phyloP scores from a whole-genome alignment of 23 red algal species.

The Gracilaria gracilis region DNA sequence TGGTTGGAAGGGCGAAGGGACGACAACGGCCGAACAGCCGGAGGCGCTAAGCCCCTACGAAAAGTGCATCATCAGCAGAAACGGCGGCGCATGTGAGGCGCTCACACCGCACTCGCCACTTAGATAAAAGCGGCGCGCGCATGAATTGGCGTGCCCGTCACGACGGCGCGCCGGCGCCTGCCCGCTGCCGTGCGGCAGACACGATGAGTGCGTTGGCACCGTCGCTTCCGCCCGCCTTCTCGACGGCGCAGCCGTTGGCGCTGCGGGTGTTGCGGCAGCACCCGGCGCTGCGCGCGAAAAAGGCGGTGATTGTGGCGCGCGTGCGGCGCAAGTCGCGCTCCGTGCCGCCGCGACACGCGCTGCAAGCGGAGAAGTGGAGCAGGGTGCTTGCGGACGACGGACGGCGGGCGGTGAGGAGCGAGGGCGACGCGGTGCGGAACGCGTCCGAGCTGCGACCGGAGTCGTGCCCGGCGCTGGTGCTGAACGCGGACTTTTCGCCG shows the following conservation, averaged over 20 bases:
- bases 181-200: background rate
- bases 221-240: background rate
- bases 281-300: background rate
- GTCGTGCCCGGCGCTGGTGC: conserved; percentile 85
- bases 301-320: conserved; percentile 7
- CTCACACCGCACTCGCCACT: too few relatives aligned
- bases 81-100: background rate
- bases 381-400: background rate
- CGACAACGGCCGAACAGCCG: too few relatives aligned
- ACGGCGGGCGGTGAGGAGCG: background rate
- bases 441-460: conserved; percentile 64
- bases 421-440: background rate
- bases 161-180: background rate
- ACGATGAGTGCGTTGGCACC: background rate
- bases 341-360: background rate
- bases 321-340: conserved; percentile 26
- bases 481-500: conserved; percentile 94
- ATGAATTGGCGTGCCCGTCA: background rate
- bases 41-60: background rate
- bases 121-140: background rate
- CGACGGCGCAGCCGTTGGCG: conserved; percentile 17
- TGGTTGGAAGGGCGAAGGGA: background rate
- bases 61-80: background rate
- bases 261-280: background rate
- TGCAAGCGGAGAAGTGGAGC: conserved; percentile 13